Base-by-base conservation (phyloP, 2,329 filamentous ascomycete genomes). In the Xylariaceae sp. region DNA sequence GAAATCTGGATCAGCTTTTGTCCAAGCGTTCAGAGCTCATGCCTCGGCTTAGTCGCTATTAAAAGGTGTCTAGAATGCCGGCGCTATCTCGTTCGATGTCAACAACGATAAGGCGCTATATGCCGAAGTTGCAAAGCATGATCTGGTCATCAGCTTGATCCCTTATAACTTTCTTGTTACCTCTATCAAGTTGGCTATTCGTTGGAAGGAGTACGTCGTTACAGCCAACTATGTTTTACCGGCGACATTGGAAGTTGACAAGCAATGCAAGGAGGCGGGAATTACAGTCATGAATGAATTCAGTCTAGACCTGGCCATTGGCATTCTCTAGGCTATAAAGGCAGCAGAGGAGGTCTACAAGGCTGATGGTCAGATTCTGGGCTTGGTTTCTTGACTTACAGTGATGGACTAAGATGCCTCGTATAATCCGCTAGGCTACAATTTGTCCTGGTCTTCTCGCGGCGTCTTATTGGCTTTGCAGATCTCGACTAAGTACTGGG, bases 201-300 rank as follows among this genome's bases (percentile, higher is more conserved):
- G 88, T 70, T 84, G 88, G 70, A 97, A 96, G 89, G 96, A 93
- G 84, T 80, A 98, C 79, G 92, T 98, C 59, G 93, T 98, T 70
- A 97, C 93, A 56, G 97, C 93, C 26, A 91, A 87, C 64, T 98
- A 98, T 72, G 90, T 96, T 65, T 96, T 90, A 3, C 91, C 91
- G 2, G 90, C 91, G 63, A 97, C 97, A 92, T 76, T 88, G 78
- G 93, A 93, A 79, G 86, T 98, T 48, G 89, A 97, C 69, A 80
- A 87, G 67, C 80, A 89, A 67, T 86, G 84, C 73, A 96, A 96
- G 82, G 89, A 89, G 61, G 93, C 93, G 18, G 93, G 92, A 59
- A 97, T 97, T 72, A 96, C 91, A 10, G 93, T 97, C 72, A 93
- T 97, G 89, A 97, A 98, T 78, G 93, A 98, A 83, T 96, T 96